Evolutionary conservation across 306 rosid species (phyloP).

Genomic region (Acacia crassicarpa): DNA sequence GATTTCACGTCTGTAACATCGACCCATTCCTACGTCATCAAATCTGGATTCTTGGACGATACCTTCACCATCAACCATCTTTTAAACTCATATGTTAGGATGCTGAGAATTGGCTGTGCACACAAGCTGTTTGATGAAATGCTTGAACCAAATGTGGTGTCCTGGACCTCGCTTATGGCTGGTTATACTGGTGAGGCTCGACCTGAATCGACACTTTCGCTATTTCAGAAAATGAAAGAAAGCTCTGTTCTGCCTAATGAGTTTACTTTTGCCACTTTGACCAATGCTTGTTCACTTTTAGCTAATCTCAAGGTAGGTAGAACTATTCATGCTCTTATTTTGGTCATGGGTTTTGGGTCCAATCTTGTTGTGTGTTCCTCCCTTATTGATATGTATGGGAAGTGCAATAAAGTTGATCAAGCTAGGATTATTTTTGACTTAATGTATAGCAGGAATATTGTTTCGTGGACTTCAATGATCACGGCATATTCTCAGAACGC

Average conservation of each 20-base stretch:
- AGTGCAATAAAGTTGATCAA: constrained; percentile 58
- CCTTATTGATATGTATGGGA: constrained; percentile 83
- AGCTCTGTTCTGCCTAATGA: constrained; percentile 60
- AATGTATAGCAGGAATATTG: constrained; percentile 61
- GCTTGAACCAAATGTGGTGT: constrained; percentile 62
- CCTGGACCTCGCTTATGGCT: constrained; percentile 80
- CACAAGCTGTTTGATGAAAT: constrained; percentile 64
- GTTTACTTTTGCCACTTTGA: constrained; percentile 64
- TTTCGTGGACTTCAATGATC: constrained; percentile 90
- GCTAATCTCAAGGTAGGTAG: constrained; percentile 51
- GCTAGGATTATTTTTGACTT: constrained; percentile 62
- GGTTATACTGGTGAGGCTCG: constrained; percentile 48
- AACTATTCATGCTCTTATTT: constrained; percentile 53
- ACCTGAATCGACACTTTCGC: constrained; percentile 46
- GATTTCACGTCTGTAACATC: constrained; percentile 44
- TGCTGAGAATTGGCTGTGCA: constrained; percentile 48
- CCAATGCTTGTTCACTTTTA: constrained; percentile 69
- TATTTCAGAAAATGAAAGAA: constrained; percentile 50
- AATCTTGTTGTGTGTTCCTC: constrained; percentile 67
- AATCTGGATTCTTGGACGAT: constrained; percentile 47
- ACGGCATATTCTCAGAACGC: constrained; percentile 77
- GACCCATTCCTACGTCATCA: constrained; percentile 50
- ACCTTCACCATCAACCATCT: constrained; percentile 62
- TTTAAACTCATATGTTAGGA: constrained; percentile 54
- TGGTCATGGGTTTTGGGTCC: constrained; percentile 49